Base-by-base conservation (phyloP, 306 rosid genomes). In the Lathyrus sativus region DNA sequence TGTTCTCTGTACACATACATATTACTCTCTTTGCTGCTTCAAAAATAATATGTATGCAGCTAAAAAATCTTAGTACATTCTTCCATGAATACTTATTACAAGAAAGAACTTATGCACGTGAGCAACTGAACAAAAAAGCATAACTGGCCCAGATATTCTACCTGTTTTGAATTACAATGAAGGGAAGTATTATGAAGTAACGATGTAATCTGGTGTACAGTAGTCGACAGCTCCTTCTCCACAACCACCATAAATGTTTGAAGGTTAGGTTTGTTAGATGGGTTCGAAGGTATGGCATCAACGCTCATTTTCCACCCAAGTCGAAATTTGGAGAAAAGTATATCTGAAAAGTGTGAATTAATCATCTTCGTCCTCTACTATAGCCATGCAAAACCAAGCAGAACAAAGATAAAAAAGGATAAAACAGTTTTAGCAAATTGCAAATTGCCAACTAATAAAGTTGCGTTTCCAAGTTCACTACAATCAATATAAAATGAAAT, bases 241-340 rank as follows among this genome's bases (percentile, higher is more conserved):
- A 69, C 90, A 76, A 93, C 89, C 53, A 90, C 91, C 88, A 93
- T 79, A 76, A 83, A 88, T 3, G 98, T 89, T 76, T 84, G 91
- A 78, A 88, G 92, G 67, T 69, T 82, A 68, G 96, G 87, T 76
- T 85, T 88, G 45, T 67, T 49, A 67, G 90, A 79, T 24, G 89
- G 72, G 38, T 84, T 82, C 74, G 75, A 79, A 69, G 96, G 90
- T 76, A 93, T 83, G 79, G 86, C 88, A 79, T 85, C 75, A 58
- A 93, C 79, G 70, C 61, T 85, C 88, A 85, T 82, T 83, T 86
- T 93, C 98, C 98, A 93, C 43, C 98, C 97, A 70, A 85, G 83
- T 64, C 97, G 91, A 41, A 86, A 90, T 76, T 78, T 88, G 0
- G 95, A 76, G 83, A 90, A 83, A 68, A 93, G 90, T 67, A 90